Conservation (phyloP, 768 basidiomycete species). For the Neoboletus subvelutipes region DNA sequence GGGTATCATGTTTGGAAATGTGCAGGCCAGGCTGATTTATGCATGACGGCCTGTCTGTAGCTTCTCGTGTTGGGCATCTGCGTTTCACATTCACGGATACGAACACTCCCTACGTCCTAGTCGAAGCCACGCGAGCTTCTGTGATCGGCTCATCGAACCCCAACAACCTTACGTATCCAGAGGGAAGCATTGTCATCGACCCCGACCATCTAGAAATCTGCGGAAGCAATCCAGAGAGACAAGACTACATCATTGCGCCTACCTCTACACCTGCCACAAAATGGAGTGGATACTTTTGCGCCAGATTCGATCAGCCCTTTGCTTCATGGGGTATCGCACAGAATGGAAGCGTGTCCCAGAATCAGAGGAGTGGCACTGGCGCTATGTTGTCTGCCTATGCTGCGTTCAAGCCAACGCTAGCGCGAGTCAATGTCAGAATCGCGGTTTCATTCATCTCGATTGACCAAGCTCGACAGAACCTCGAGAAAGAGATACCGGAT, state of each 20-base stretch:
- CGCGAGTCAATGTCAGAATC: slow-evolving; percentile 53
- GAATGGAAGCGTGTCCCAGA: slow-evolving; percentile 38
- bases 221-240: slow-evolving; percentile 65
- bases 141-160: slow-evolving; percentile 54
- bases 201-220: slow-evolving; percentile 48
- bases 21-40: slow-evolving; percentile 1
- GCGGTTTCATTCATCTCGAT: slow-evolving; percentile 76
- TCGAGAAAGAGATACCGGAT: slow-evolving; percentile 50
- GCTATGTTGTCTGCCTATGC: slow-evolving; percentile 52
- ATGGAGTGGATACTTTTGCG: slow-evolving; percentile 54
- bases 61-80: slow-evolving; percentile 74
- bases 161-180: slow-evolving; percentile 50
- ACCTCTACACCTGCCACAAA: slow-evolving; percentile 39
- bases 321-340: slow-evolving; percentile 48
- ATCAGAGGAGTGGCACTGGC: slow-evolving; percentile 38
- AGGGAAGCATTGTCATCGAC: slow-evolving; percentile 50
- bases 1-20: slow-evolving; percentile 22
- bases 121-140: slow-evolving; percentile 66
- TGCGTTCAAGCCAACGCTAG: slow-evolving; percentile 35
- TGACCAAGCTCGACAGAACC: slow-evolving; percentile 57
- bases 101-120: slow-evolving; percentile 52
- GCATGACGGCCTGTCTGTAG: slow-evolving; percentile 32
- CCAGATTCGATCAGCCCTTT: slow-evolving; percentile 52
- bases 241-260: slow-evolving; percentile 69
- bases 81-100: slow-evolving; percentile 61